Evolutionary conservation across 345 rosid genomes (phyloP), one percentile per base, ranked within the genome.

Genomic region (Eutrema yunnanense): DNA sequence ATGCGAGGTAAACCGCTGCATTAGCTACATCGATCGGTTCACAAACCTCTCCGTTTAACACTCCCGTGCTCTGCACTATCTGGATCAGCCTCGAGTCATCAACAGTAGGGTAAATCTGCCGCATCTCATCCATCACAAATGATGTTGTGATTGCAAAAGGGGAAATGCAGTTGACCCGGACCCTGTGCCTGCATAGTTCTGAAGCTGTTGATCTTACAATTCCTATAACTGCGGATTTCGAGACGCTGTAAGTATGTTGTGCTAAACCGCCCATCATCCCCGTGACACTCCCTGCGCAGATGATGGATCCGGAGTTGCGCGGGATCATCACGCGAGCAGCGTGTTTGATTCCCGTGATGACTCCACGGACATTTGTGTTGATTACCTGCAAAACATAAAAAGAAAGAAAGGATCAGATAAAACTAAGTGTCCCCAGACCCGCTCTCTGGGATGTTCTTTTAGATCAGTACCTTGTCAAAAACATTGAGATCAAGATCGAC

Each of bases 281-380:
- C 0, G 88, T 81, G 27, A 90, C 79, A 40, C 97, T 94, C 16
- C 86, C 90, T 2, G 96, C 85, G 66, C 96, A 94, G 5, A 90
- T 78, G 60, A 90, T 89, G 50, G 89, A 79, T 51, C 95, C 97
- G 6, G 81, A 72, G 70, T 63, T 62, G 4, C 56, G 67, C 0
- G 97, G 97, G 72, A 91, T 87, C 98, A 94, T 94, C 43, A 86
- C 96, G 2, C 89, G 90, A 0, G 95, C 77, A 0, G 95, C 88
- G 11, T 94, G 97, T 54, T 94, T 90, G 63, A 89, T 82, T 65
- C 98, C 96, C 0, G 86, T 85, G 5, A 94, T 34, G 9, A 86
- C 88, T 69, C 97, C 97, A 34, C 91, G 81, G 6, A 86, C 92
- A 12, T 94, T 94, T 56, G 89, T 80, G 46, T 58, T 75, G 72